phyloP scores from a whole-genome alignment of 23 red algal genomes.

The Gracilaria gracilis region DNA sequence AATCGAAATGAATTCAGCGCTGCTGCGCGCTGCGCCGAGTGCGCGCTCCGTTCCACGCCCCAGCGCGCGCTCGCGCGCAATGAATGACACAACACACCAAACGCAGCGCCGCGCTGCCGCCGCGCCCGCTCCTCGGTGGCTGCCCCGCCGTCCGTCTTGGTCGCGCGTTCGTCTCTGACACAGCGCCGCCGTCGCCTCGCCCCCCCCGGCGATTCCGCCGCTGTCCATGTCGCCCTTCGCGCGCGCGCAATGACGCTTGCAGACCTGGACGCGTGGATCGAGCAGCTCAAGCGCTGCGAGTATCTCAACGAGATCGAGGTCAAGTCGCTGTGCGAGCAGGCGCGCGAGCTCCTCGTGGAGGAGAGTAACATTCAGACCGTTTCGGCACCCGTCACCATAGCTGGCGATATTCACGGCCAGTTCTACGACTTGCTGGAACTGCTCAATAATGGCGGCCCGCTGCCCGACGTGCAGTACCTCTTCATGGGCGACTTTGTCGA shows the following conservation, averaged over 20 bases:
- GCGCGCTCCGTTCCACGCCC: not conserved
- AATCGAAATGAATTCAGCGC: conserved; percentile 11
- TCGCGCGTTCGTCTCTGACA: too few relatives aligned
- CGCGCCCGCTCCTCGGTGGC: not conserved
- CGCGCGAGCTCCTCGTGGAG: conserved; percentile 92
- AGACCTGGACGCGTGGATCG: conserved; percentile 93
- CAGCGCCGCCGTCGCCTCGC: not conserved
- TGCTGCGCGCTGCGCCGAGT: not conserved
- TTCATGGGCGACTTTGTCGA: conserved; percentile 99
- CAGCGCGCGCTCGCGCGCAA: too few relatives aligned
- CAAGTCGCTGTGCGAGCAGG: conserved; percentile 86
- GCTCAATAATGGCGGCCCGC: conserved; percentile 83
- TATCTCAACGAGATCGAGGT: conserved; percentile 94
- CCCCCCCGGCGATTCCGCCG: not conserved
- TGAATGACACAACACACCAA: not conserved
- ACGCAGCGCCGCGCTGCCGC: not conserved
- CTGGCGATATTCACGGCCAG: conserved; percentile 99
- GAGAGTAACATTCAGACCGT: conserved; percentile 94
- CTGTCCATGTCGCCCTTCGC: conserved; percentile 4
- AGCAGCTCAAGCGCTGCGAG: conserved; percentile 94
- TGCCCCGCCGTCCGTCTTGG: not conserved
- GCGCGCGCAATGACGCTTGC: conserved; percentile 44
- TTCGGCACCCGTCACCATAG: conserved; percentile 90
- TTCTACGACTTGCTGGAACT: conserved; percentile 98
- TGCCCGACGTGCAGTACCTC: conserved; percentile 87